These are phyloP conservation scores for Fomitopsis pulvina DNA, from an alignment of 768 basidiomycete species.

Conservation along the genomic window DNA sequence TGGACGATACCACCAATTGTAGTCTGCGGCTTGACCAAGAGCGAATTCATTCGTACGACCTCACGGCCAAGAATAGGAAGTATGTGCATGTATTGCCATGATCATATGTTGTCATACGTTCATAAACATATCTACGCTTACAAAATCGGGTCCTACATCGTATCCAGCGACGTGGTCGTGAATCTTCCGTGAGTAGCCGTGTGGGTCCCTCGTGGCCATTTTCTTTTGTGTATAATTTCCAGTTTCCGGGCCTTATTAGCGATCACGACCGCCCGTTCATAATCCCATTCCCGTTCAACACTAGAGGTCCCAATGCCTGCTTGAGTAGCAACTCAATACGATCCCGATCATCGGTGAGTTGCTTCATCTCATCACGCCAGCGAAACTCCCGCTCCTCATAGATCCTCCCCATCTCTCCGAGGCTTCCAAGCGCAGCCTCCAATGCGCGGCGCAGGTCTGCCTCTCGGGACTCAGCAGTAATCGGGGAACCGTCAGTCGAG, in stretches of 20 bases:
- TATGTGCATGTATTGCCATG: not conserved
- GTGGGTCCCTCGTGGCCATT: not conserved
- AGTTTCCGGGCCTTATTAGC: not conserved
- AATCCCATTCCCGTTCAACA: conserved; percentile 4
- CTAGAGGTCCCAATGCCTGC: conserved; percentile 44
- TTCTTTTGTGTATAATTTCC: not conserved
- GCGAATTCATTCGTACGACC: too few species aligned
- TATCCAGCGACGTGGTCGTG: not conserved
- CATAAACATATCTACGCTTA: not conserved
- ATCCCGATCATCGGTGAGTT: conserved; percentile 61
- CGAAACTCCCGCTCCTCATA: conserved; percentile 65
- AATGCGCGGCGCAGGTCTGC: conserved; percentile 63
- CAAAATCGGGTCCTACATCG: not conserved
- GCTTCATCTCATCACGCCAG: conserved; percentile 58
- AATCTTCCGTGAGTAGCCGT: not conserved
- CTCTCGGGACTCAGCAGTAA: conserved; percentile 37
- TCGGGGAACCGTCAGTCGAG: conserved; percentile 50
- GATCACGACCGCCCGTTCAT: not conserved
- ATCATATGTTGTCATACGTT: not conserved
- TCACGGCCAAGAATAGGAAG: too few species aligned
- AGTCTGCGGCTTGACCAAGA: too few species aligned
- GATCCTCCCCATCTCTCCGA: conserved; percentile 53
- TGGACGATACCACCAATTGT: too few species aligned
- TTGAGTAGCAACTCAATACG: conserved; percentile 56
- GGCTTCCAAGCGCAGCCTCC: conserved; percentile 60